A percentile compares a stretch with the other conserved stretches of the same genome.
phyloP scores from a whole-genome alignment of 805 yeast genomes.

The Lipomyces orientalis region DNA sequence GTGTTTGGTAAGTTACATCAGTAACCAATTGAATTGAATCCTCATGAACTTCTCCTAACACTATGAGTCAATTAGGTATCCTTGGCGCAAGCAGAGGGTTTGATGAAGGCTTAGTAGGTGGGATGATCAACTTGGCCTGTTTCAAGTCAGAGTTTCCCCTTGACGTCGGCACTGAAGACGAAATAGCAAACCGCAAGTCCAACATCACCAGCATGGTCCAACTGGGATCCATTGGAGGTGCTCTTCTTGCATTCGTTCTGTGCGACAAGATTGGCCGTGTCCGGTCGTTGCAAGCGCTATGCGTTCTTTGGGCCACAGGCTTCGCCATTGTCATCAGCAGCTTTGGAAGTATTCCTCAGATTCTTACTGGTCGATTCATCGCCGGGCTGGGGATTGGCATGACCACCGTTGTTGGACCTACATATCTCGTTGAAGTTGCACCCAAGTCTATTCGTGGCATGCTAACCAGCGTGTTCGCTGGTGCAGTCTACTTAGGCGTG shows the following conservation, averaged over 20 bases:
- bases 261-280: slow-evolving; percentile 61
- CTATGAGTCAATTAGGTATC: slow-evolving; percentile 47
- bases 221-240: slow-evolving; percentile 61
- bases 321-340: slow-evolving; percentile 54
- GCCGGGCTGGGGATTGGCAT: slow-evolving; percentile 23
- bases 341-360: slow-evolving; percentile 50
- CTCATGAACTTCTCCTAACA: not conserved
- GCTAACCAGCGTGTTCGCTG: slow-evolving; percentile 59
- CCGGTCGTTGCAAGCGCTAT: slow-evolving; percentile 53
- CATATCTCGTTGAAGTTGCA: slow-evolving; percentile 74
- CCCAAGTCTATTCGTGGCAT: slow-evolving; percentile 80
- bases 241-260: slow-evolving; percentile 54
- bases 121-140: slow-evolving; percentile 52
- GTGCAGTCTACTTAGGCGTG: slow-evolving; percentile 63
- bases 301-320: slow-evolving; percentile 54
- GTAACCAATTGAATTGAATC: not conserved
- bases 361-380: slow-evolving; percentile 19
- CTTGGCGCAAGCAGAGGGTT: slow-evolving; percentile 63
- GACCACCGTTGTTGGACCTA: slow-evolving; percentile 20
- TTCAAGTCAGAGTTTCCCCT: slow-evolving; percentile 55
- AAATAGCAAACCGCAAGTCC: slow-evolving; percentile 56
- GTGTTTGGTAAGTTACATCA: slow-evolving; percentile 45
- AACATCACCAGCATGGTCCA: slow-evolving; percentile 66
- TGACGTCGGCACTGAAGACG: slow-evolving; percentile 44
- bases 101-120: slow-evolving; percentile 61